phyloP scores from a whole-genome alignment of 1,139 yeast species.

The Protomyces gravidus region DNA sequence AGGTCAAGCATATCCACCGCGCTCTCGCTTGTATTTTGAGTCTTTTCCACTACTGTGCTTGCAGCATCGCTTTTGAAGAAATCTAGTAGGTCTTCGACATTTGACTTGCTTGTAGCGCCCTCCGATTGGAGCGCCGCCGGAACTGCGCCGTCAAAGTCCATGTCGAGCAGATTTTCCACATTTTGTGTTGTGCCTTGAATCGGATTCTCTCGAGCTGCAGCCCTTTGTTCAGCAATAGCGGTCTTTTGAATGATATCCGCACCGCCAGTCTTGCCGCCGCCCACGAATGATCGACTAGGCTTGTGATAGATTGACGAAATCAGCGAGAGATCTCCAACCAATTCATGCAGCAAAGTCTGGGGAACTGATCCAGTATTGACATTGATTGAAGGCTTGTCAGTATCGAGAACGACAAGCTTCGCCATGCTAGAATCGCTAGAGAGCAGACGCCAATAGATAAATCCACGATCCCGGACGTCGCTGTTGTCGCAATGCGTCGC shows the following conservation, averaged over 20 bases:
- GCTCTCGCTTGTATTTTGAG: background rate
- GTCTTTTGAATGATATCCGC: conserved; percentile 47
- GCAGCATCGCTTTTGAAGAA: background rate
- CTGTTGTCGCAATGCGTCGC: conserved; percentile 84
- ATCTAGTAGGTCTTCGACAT: background rate
- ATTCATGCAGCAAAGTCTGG: conserved; percentile 60
- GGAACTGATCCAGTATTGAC: conserved; percentile 63
- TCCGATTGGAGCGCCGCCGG: conserved; percentile 21
- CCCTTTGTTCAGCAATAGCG: conserved; percentile 71
- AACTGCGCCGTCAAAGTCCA: conserved; percentile 52
- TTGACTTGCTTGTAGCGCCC: background rate
- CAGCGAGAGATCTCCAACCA: conserved; percentile 73
- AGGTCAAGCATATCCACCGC: background rate
- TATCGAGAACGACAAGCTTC: conserved; percentile 51
- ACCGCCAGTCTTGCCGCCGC: conserved; percentile 45
- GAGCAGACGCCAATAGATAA: conserved; percentile 86
- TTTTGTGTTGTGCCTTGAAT: conserved; percentile 49
- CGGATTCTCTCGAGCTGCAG: conserved; percentile 72
- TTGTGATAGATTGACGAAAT: conserved; percentile 85
- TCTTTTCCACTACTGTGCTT: background rate
- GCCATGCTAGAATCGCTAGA: conserved; percentile 55
- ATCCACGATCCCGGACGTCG: conserved; percentile 91
- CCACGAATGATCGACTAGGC: conserved; percentile 67
- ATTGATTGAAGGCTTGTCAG: conserved; percentile 65
- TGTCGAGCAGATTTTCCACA: conserved; percentile 79